Evolutionary conservation across 75 land plant genomes (phyloP).

Genomic region (Pinus albicaulis): DNA sequence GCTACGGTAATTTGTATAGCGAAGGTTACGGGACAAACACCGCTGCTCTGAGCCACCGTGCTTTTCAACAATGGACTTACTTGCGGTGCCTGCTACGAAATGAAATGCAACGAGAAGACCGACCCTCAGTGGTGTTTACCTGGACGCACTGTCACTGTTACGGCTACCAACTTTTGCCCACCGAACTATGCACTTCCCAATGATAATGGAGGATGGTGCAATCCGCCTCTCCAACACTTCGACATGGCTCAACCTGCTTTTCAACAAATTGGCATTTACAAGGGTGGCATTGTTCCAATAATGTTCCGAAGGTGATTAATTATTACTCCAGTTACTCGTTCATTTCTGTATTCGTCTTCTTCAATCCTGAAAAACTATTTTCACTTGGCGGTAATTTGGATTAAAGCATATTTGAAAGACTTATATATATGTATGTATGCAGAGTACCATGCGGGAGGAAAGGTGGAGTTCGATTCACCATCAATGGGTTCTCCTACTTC

Average conservation of each 20-base stretch:
- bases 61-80: background rate
- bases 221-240: conserved; percentile 15
- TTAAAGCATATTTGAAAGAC: no score
- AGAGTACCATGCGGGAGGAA: conserved; percentile 20
- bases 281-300: conserved; percentile 5
- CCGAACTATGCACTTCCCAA: background rate
- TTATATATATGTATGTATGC: background rate
- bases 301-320: no score
- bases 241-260: conserved; percentile 13
- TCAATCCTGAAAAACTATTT: no score
- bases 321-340: no score
- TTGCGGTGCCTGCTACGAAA: background rate
- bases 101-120: conserved; percentile 14
- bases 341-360: no score
- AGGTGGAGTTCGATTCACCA: conserved; percentile 21
- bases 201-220: conserved; percentile 11
- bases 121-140: background rate
- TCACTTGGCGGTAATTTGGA: no score
- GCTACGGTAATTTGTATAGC: conserved; percentile 17
- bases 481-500: conserved; percentile 32
- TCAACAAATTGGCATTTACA: conserved; percentile 7
- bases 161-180: conserved; percentile 25
- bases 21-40: conserved; percentile 17
- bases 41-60: conserved; percentile 6
- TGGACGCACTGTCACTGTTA: conserved; percentile 8